phyloP scores from a whole-genome alignment of 768 basidiomycete species.

The Russula griseocarnosa region DNA sequence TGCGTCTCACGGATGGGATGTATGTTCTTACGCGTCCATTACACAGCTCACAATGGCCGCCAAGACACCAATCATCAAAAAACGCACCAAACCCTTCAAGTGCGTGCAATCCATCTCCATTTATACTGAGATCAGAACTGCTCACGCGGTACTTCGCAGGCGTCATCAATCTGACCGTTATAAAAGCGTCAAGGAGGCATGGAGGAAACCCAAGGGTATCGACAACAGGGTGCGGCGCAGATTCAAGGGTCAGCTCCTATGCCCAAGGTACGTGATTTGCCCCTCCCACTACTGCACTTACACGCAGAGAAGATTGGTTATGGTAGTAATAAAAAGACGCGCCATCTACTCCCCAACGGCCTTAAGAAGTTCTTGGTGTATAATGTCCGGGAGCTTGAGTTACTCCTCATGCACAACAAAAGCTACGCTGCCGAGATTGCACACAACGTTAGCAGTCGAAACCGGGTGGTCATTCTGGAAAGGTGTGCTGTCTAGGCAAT shows the following conservation, averaged over 20 bases:
- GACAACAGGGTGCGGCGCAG: constrained; percentile 95
- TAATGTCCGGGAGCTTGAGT: constrained; percentile 90
- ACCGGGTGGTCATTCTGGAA: constrained; percentile 87
- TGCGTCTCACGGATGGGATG: neutral
- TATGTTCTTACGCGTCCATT: constrained; percentile 15
- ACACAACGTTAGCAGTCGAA: constrained; percentile 92
- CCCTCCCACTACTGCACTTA: neutral
- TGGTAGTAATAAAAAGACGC: constrained; percentile 93
- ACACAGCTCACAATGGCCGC: constrained; percentile 31
- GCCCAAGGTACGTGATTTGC: constrained; percentile 71
- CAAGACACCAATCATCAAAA: constrained; percentile 81
- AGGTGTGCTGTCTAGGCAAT: constrained; percentile 43
- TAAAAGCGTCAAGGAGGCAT: constrained; percentile 94
- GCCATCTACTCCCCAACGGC: constrained; percentile 93
- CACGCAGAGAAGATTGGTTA: constrained; percentile 60
- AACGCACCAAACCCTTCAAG: constrained; percentile 98
- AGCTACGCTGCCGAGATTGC: constrained; percentile 94
- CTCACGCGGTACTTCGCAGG: constrained; percentile 41
- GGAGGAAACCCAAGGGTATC: constrained; percentile 99
- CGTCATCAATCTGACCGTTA: constrained; percentile 99
- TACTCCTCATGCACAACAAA: constrained; percentile 98
- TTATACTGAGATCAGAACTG: neutral
- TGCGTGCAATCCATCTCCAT: constrained; percentile 39
- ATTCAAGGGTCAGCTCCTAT: constrained; percentile 96
- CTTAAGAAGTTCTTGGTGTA: constrained; percentile 93